These are phyloP conservation scores for Drosera spatulata DNA, from an alignment of 179 eudicot species.

Conservation along the genomic window DNA sequence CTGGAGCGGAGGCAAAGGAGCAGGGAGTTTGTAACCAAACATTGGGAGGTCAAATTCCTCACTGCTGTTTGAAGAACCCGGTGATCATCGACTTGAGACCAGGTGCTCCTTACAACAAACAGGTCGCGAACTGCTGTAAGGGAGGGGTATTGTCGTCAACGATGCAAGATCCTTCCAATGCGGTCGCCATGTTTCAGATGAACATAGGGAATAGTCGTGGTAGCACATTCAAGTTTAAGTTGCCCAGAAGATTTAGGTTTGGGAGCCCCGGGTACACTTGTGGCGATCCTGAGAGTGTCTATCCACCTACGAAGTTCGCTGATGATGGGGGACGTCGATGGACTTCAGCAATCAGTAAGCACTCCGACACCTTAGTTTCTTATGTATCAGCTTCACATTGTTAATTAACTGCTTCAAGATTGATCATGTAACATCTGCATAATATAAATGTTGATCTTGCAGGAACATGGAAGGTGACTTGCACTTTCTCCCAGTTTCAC, in stretches of 20 bases:
- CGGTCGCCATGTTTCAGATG: conserved; percentile 51
- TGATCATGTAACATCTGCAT: too few species aligned
- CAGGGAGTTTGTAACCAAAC: conserved; percentile 68
- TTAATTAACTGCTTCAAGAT: background rate
- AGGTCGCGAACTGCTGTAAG: conserved; percentile 67
- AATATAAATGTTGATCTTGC: conserved; percentile 5
- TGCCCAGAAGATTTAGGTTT: conserved; percentile 41
- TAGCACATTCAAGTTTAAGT: background rate
- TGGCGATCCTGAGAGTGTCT: conserved; percentile 34
- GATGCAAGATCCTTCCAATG: conserved; percentile 37
- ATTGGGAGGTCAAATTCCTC: conserved; percentile 44
- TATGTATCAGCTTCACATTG: too few species aligned
- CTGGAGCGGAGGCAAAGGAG: conserved; percentile 80
- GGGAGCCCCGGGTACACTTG: conserved; percentile 72
- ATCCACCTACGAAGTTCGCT: conserved; percentile 42
- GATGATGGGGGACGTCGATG: conserved; percentile 63
- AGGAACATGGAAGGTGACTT: conserved; percentile 66
- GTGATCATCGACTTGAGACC: conserved; percentile 72
- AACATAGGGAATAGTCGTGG: conserved; percentile 19
- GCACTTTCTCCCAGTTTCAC: conserved; percentile 63
- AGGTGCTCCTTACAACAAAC: conserved; percentile 43
- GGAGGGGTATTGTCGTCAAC: conserved; percentile 64
- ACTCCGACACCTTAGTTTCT: too few species aligned
- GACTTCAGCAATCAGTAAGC: conserved; percentile 76
- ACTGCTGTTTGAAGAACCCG: conserved; percentile 64